Percentiles rank a stretch among this genome's conserved stretches.
phyloP scores from a whole-genome alignment of 2,329 filamentous ascomycete species.

The Ophiostoma angusticollis region DNA sequence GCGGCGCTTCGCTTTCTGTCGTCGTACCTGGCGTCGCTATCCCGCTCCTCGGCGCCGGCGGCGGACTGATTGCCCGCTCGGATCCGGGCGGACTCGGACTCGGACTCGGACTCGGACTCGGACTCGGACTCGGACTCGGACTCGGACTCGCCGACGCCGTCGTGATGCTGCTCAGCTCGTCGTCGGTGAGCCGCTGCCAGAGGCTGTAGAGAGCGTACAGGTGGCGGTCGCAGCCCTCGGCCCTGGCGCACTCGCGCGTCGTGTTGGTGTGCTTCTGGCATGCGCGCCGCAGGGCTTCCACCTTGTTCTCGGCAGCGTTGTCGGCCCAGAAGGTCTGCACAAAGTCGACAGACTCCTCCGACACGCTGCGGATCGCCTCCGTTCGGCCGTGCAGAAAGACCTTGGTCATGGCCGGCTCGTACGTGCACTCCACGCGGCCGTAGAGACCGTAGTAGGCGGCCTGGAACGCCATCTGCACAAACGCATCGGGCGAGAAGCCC shows the following conservation, averaged over 20 bases:
- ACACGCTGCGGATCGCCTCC: slow-evolving; percentile 81
- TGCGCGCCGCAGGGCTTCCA: slow-evolving; percentile 72
- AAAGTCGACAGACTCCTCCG: slow-evolving; percentile 72
- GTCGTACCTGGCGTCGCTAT: slow-evolving; percentile 5
- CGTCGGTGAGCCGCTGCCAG: slow-evolving; percentile 82
- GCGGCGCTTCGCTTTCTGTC: too few species aligned
- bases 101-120: too few species aligned
- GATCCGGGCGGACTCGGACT: slow-evolving; percentile 8
- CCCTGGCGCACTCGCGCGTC: slow-evolving; percentile 79
- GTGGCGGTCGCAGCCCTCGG: slow-evolving; percentile 82
- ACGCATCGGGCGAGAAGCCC: slow-evolving; percentile 94
- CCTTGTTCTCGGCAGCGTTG: slow-evolving; percentile 67
- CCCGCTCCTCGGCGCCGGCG: too few species aligned
- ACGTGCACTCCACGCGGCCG: slow-evolving; percentile 84
- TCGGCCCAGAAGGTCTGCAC: slow-evolving; percentile 93
- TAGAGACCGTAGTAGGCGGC: slow-evolving; percentile 96
- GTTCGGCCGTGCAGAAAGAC: slow-evolving; percentile 85
- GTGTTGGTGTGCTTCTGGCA: slow-evolving; percentile 69
- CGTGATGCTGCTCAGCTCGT: slow-evolving; percentile 40
- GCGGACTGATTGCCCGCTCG: slow-evolving; percentile 52
- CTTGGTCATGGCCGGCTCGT: slow-evolving; percentile 98
- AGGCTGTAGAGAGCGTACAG: slow-evolving; percentile 88
- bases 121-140: too few species aligned
- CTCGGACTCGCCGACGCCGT: slow-evolving; percentile 19
- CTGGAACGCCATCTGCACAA: slow-evolving; percentile 98